phyloP scores from a whole-genome alignment of 106 monocot species.

The Gastrodia elata region DNA sequence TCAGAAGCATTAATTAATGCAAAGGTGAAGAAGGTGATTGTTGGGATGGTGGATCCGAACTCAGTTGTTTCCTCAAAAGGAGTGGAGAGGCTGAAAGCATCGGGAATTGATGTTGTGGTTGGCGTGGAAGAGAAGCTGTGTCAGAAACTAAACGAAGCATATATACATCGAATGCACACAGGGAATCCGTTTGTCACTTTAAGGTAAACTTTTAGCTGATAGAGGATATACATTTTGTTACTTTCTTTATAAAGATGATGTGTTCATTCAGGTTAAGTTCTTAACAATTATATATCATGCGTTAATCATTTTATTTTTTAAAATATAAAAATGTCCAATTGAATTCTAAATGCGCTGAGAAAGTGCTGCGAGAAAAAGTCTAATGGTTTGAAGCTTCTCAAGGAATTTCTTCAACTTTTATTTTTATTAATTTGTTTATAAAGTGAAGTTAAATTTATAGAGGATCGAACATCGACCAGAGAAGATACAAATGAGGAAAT shows the following conservation, averaged over 20 bases:
- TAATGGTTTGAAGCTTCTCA: no score
- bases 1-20: slow-evolving; percentile 80
- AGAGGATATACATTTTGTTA: neutral
- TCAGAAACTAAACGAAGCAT: slow-evolving; percentile 68
- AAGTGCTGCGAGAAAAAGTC: neutral
- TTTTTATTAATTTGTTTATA: no score
- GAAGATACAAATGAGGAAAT: no score
- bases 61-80: slow-evolving; percentile 91
- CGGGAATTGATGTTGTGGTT: slow-evolving; percentile 67
- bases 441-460: no score
- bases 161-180: slow-evolving; percentile 76
- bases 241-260: slow-evolving; percentile 3
- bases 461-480: no score
- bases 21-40: slow-evolving; percentile 61
- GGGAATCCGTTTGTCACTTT: slow-evolving; percentile 71
- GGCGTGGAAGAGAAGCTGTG: slow-evolving; percentile 79
- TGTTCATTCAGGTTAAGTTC: neutral
- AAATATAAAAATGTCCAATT: neutral
- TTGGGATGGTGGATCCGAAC: slow-evolving; percentile 97
- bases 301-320: neutral
- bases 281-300: neutral
- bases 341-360: neutral
- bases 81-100: slow-evolving; percentile 59
- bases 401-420: no score
- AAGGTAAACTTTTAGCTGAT: slow-evolving; percentile 36